Base-by-base conservation (phyloP, 108 stramenopile species). In the Aurantiochytrium sp. region DNA sequence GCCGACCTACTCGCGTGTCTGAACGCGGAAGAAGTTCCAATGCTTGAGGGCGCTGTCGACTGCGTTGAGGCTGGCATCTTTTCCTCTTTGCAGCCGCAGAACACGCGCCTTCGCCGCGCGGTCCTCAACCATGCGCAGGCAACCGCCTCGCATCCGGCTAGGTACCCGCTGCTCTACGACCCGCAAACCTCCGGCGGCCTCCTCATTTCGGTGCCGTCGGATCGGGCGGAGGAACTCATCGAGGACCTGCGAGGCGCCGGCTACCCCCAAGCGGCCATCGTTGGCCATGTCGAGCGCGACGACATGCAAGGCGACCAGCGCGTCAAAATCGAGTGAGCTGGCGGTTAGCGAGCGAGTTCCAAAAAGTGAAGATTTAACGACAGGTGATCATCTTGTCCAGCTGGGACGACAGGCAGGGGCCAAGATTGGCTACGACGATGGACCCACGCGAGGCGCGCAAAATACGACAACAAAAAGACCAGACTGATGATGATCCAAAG, bases 181-280 rank as follows among this genome's bases (percentile, higher is more conserved):
- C 94, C 93, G 30, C 94, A 95, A 87, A 95, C 95, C 12, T 86
- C 92, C 6, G 95, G 95, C 2, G 95, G 95, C 21, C 91, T 95
- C 27, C 88, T 95, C 2, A 91, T 92, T 10, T 31, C 91, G 24
- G 92, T 95, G 68, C 89, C 89, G 27, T 55, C 34, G 4, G 89
- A 50, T 0, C 37, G 27, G 17, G 93, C 88, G 22, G 81, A 31
- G 27, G 69, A 68, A 5, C 50, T 88, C 52, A 34, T 93, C 2
- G 55, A 36, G 32, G 89, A 81, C 32, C 65, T 93, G 5, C 55
- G 52, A 15, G 65, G 45, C 3, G 68, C 37, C 36, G 92, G 92
- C n/a, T 90, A 85, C 24, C 34, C 59, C 22, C 27, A 65, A 4
- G 27, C 59, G 10, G 10, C 15, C 34, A 65, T 65, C 10, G 34